Conservation (phyloP, 2,329 filamentous ascomycete species). For the Furcasterigmium sp. region DNA sequence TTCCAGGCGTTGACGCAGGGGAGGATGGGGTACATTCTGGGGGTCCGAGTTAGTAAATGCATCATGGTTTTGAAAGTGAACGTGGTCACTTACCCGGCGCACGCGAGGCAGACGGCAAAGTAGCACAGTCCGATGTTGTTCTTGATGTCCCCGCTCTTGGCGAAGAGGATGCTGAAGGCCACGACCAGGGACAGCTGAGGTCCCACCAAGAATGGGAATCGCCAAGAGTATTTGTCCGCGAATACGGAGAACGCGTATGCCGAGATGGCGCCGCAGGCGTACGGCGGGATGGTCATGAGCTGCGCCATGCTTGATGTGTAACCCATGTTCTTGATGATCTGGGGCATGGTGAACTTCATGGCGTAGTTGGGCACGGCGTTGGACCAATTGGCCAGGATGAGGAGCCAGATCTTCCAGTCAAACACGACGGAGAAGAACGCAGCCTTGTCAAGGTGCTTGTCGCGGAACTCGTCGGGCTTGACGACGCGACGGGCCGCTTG, state of each 20-base stretch:
- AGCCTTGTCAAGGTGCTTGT: constrained; percentile 24
- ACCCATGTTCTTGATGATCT: constrained; percentile 34
- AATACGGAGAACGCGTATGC: constrained; percentile 24
- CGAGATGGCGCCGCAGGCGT: constrained; percentile 25
- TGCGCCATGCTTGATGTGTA: constrained; percentile 26
- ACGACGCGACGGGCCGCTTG: constrained; percentile 23
- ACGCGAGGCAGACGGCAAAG: constrained; percentile 37
- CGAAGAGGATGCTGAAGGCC: constrained; percentile 28
- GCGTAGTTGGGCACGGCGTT: constrained; percentile 30
- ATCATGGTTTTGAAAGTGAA: too few species aligned
- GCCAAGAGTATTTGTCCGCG: constrained; percentile 29
- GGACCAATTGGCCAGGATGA: constrained; percentile 37
- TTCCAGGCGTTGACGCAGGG: constrained; percentile 60
- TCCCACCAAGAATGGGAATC: constrained; percentile 30
- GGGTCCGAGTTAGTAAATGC: too few species aligned
- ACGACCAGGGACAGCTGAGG: constrained; percentile 28
- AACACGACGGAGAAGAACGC: constrained; percentile 32
- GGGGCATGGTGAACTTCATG: constrained; percentile 28
- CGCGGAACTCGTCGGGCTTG: constrained; percentile 15
- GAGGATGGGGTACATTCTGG: constrained; percentile 56
- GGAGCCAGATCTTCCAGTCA: constrained; percentile 40
- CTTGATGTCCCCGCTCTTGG: constrained; percentile 27
- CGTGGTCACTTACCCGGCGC: constrained; percentile 15
- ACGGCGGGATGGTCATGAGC: constrained; percentile 28
- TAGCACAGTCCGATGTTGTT: constrained; percentile 35